Conservation (phyloP, 495 filamentous ascomycete species). For the Cladorrhinum samala region DNA sequence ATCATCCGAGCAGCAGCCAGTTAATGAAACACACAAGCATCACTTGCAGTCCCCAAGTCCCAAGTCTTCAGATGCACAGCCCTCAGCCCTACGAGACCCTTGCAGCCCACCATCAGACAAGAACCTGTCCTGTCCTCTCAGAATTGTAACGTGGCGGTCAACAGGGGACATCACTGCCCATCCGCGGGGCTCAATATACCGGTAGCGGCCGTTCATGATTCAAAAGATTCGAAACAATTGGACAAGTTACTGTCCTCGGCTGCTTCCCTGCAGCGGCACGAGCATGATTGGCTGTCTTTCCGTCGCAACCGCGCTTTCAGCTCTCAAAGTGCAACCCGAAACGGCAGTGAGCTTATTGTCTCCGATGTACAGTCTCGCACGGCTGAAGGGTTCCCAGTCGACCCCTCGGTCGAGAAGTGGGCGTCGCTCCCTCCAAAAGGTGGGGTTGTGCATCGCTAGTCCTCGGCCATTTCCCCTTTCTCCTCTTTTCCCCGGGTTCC, state of each 20-base stretch:
- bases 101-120: not conserved
- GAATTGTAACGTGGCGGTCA: not conserved
- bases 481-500: not conserved
- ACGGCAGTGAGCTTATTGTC: conserved; percentile 9
- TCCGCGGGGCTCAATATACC: too few species aligned
- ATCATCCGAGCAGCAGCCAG: not conserved
- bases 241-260: not conserved
- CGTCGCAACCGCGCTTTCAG: conserved; percentile 12
- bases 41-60: not conserved
- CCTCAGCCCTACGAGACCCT: not conserved
- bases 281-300: conserved; percentile 2
- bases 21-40: not conserved
- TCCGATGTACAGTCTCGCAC: not conserved
- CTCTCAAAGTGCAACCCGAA: conserved; percentile 8
- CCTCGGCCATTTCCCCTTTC: conserved; percentile 1
- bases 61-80: not conserved
- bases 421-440: not conserved
- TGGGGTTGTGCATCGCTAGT: not conserved
- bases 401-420: conserved; percentile 1
- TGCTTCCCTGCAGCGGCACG: not conserved
- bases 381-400: not conserved
- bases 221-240: too few species aligned
- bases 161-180: too few species aligned
- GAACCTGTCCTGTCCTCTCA: not conserved
- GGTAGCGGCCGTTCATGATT: too few species aligned